A percentile compares a stretch with the other conserved stretches of the same genome.
Conservation (phyloP, 768 basidiomycete species). For the Daedaleopsis sinensis region DNA sequence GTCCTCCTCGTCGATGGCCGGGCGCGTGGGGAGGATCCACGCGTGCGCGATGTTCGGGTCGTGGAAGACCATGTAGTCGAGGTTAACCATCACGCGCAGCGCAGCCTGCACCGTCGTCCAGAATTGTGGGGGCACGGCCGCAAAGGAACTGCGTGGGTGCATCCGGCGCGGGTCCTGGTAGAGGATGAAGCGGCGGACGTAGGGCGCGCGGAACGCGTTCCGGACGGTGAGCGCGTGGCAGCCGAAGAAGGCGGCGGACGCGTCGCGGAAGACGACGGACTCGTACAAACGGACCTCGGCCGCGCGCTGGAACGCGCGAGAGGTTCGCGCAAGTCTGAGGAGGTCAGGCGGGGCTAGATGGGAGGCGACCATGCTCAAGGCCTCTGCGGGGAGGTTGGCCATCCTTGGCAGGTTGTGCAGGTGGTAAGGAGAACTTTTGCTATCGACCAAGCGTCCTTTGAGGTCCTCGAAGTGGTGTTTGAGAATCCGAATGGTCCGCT, state of each 20-base stretch:
- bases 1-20: slow-evolving; percentile 27
- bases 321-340: slow-evolving; percentile 45
- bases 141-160: slow-evolving; percentile 15
- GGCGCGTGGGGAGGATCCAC: slow-evolving; percentile 46
- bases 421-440: too few relatives aligned
- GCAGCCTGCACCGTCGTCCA: slow-evolving; percentile 49
- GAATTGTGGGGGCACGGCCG: slow-evolving; percentile 36
- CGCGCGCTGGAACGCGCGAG: slow-evolving; percentile 48
- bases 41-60: slow-evolving; percentile 42
- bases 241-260: slow-evolving; percentile 37
- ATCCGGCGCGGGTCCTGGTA: slow-evolving; percentile 36
- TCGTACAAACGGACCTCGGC: slow-evolving; percentile 53
- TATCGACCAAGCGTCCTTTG: too few relatives aligned
- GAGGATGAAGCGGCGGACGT: slow-evolving; percentile 49
- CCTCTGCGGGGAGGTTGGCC: slow-evolving; percentile 41
- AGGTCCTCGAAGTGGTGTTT: too few relatives aligned
- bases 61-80: slow-evolving; percentile 46
- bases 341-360: slow-evolving; percentile 43
- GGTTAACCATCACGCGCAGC: slow-evolving; percentile 44
- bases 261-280: slow-evolving; percentile 41
- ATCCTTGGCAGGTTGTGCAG: neutral
- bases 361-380: slow-evolving; percentile 44
- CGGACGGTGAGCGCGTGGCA: slow-evolving; percentile 41
- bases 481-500: too few relatives aligned
- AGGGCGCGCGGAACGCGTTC: slow-evolving; percentile 38